Base-by-base conservation (phyloP, 1,139 yeast species). In the Neolecta irregularis region DNA sequence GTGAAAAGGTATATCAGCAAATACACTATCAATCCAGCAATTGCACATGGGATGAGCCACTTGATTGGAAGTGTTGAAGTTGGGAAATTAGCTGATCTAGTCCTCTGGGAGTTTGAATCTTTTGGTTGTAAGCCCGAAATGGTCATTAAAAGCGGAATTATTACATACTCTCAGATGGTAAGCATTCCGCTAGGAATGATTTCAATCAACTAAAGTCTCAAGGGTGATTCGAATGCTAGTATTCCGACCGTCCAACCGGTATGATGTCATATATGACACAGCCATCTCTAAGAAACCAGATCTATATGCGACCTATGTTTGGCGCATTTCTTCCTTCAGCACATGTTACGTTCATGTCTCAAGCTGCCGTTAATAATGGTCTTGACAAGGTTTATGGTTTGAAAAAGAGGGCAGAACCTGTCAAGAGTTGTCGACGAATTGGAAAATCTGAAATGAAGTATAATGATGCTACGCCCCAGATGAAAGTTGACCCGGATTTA, bases 21-120 rank as follows among this genome's bases (percentile, higher is more conserved):
- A 24, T 39, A 39, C 33, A 39, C 41, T 12, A 39, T 39, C 28
- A 39, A 39, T 16, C 41, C 41, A 3, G 41, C 41, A 9, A 30
- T 39, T 17, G 36, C 37, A 3, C 41, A 39, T 30, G 41, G 41
- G 12, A 36, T 36, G 34, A 30, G 39, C 4, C 37, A 36, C 18
- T 21, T 36, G 9, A 22, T 39, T 17, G 41, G 41, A 9, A 29
- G 37, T 13, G 38, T 39, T 4, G 41, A 39, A 24, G 40, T 39
- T 2, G 41, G 41, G n/a, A 39, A 39, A 21, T 33, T 39, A 13
- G 41, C 41, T 7, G 41, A 39, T 18, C 33, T 39, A 11, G 41
- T 33, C 3, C 32, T 39, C 19, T 39, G 41, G 41, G 25, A 29
- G 5, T 30, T 32, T n/a, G 39, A 29, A 6, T 20, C 26, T 19